Evolutionary conservation across 441 rosid genomes (phyloP).

Genomic region (Pelargonium cotyledonis): DNA sequence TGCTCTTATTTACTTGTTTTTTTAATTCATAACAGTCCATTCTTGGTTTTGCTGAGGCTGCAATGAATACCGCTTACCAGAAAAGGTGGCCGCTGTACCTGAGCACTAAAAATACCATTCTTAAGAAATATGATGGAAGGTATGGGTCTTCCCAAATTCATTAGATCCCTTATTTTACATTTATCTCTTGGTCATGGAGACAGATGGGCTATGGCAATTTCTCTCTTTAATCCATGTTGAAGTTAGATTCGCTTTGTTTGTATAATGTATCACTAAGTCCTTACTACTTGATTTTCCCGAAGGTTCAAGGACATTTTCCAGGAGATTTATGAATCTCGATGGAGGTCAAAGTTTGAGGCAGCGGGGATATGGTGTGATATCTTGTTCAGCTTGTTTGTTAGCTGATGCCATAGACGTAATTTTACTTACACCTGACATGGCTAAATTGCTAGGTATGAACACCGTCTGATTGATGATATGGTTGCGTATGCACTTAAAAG

Average conservation of each 20-base stretch:
- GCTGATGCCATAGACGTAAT: slow-evolving; percentile 7
- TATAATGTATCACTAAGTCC: not conserved
- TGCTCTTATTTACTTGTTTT: not conserved
- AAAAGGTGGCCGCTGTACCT: slow-evolving; percentile 95
- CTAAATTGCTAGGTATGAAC: slow-evolving; percentile 63
- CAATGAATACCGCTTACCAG: slow-evolving; percentile 85
- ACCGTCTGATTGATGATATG: slow-evolving; percentile 91
- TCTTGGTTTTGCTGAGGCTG: slow-evolving; percentile 77
- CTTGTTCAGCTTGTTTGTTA: slow-evolving; percentile 13
- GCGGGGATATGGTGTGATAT: slow-evolving; percentile 50
- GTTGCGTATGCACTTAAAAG: slow-evolving; percentile 91
- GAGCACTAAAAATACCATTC: slow-evolving; percentile 92
- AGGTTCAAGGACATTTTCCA: slow-evolving; percentile 24
- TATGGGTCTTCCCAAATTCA: slow-evolving; percentile 16
- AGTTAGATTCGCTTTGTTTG: not conserved
- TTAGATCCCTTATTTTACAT: not conserved
- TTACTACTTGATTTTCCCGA: not conserved
- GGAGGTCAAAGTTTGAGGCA: slow-evolving; percentile 23
- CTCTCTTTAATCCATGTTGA: not conserved
- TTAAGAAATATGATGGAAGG: slow-evolving; percentile 90
- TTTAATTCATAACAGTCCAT: slow-evolving; percentile 46
- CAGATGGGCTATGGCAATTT: not conserved
- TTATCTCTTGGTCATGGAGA: not conserved
- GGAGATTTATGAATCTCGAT: slow-evolving; percentile 18
- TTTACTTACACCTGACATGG: slow-evolving; percentile 19